Evolutionary conservation across 345 rosid genomes (phyloP), one percentile per base, ranked within the genome.

Genomic region (Atalantia buxifolia): DNA sequence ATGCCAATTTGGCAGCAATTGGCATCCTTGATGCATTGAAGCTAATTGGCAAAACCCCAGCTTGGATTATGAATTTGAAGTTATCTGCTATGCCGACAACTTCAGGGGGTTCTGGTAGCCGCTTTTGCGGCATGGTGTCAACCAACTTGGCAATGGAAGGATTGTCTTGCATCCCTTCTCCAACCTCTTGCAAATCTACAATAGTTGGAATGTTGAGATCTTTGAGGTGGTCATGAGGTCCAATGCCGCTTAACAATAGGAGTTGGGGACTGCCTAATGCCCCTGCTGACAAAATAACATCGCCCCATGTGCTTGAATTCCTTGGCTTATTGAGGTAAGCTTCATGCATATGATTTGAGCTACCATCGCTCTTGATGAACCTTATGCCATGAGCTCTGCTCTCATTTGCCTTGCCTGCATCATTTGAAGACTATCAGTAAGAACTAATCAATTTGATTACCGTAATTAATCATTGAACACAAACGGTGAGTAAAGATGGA

Each of bases 191-290:
- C 62, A 89, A 75, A 75, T 85, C 83, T 7, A 75, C 71, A 33
- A 78, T 69, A 9, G 81, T 56, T 35, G 93, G 83, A 79, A 92
- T 90, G 65, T 82, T 66, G 62, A 90, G 77, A 76, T 79, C 80
- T 8, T 81, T 71, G 1, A 93, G 88, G 79, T 90, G 91, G 40
- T 82, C 77, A 4, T 48, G 76, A 4, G 94, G 92, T 72, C 97
- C 98, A 14, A 92, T 88, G 28, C 97, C 95, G 35, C 95, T 93
- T 45, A 90, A 78, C 78, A 92, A 67, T 2, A 93, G 89, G 76
- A 93, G 82, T 28, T 91, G 94, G 0, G 98, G 98, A 70, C 98
- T 93, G 53, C 95, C 94, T 76, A 92, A 61, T 74, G 97, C 88
- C 13, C 97, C 97, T 48, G 91, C 94, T 7, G 97, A 80, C 75